Conservation (phyloP, 805 yeast species). For the Metschnikowia bowlesiae region DNA sequence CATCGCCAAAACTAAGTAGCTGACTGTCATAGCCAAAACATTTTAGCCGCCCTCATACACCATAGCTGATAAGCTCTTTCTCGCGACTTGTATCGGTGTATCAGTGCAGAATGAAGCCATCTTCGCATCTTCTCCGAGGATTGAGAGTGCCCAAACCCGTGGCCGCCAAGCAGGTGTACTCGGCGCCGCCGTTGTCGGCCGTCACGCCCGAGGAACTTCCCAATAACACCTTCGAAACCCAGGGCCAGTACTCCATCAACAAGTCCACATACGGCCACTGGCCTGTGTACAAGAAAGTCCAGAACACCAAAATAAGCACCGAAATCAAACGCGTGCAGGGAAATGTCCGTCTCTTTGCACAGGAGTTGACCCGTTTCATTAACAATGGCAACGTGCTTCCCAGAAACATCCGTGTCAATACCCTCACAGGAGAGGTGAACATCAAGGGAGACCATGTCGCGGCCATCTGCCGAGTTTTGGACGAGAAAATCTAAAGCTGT, state of each 20-base stretch:
- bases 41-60: no score
- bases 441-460: slow-evolving; percentile 38
- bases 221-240: slow-evolving; percentile 29
- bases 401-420: slow-evolving; percentile 33
- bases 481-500: slow-evolving; percentile 6
- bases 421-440: slow-evolving; percentile 32
- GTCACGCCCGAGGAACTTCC: slow-evolving; percentile 15
- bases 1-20: neutral
- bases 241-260: slow-evolving; percentile 35
- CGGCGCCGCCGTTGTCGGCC: slow-evolving; percentile 25
- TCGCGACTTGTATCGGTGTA: neutral
- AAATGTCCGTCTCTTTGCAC: slow-evolving; percentile 57
- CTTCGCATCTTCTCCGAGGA: slow-evolving; percentile 19
- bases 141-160: slow-evolving; percentile 20
- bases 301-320: slow-evolving; percentile 62
- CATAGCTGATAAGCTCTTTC: no score
- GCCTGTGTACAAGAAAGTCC: slow-evolving; percentile 75
- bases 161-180: slow-evolving; percentile 18
- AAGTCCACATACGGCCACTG: slow-evolving; percentile 63
- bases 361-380: slow-evolving; percentile 49
- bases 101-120: slow-evolving; percentile 23
- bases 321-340: slow-evolving; percentile 73
- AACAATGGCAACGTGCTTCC: slow-evolving; percentile 22
- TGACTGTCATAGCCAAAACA: neutral
- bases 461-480: slow-evolving; percentile 27